Evolutionary conservation across 1,139 yeast species (phyloP), one percentile per base, ranked within the genome.

Genomic region (Suzukiozyma palmioleophila): DNA sequence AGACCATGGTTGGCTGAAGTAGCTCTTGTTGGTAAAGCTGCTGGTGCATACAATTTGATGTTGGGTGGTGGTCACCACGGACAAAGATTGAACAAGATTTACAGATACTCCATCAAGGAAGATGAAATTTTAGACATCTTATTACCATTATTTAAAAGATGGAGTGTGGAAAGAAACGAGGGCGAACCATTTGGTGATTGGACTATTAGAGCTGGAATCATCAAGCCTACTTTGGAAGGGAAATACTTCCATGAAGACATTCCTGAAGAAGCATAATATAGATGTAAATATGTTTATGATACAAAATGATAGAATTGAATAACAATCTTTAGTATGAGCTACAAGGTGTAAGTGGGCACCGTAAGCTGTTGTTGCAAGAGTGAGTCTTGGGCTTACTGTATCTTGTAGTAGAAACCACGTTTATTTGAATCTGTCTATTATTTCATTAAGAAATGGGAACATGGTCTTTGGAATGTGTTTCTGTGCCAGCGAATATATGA

Each of bases 1-100:
- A 81, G 98, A 63, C 97, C 97, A 16, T 92, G 97, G 97, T 69
- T 92, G 40, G 97, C 97, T 3, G 98, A 92, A 64, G 80, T 92
- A 43, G 97, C 97, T 0, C 73, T 88, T 45, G 95, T 92, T 40
- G 98, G 98, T 64, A 92, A 92, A 63, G 97, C 97, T 0, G 79
- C 74, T 46, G 96, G 95, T 39, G 90, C 95, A 10, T 92, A 92
- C 67, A 92, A 92, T 64, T 75, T 92, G 65, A 76, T 89, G 88
- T 76, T 92, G 52, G 98, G 98, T 53, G 98, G 98, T 59, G 96
- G 97, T 32, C 92, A 84, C 64, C 86, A 84, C 55, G 98, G 98
- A 47, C 85, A 88, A 64, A 80, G 98, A 59, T 69, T 92, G 54
- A 92, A 92, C 71, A 92, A 92, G 71, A 77, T 92, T 43, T 92